Evolutionary conservation across 2,329 filamentous ascomycete species (phyloP).

Genomic region (Catunica adiposa): DNA sequence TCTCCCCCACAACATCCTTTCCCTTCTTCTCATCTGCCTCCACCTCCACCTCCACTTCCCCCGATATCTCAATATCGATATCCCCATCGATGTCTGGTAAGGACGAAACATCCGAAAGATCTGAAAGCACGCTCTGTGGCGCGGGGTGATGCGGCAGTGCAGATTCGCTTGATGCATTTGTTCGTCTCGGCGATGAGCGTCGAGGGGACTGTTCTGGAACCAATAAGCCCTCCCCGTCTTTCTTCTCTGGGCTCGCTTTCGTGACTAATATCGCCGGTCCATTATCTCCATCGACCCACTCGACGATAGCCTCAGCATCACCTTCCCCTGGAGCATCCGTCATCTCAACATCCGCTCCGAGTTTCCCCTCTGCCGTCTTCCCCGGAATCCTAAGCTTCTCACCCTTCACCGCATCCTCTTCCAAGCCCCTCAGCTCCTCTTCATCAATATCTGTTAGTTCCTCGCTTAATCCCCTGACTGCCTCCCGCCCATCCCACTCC

Average conservation of each 20-base stretch:
- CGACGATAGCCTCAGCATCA: background rate
- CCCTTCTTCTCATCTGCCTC: slow-evolving; percentile 1
- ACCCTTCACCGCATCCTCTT: background rate
- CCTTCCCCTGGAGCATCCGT: slow-evolving; percentile 2
- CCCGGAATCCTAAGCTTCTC: slow-evolving; percentile 2
- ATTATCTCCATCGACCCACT: background rate
- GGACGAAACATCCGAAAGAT: slow-evolving; percentile 12
- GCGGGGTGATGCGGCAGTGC: slow-evolving; percentile 12
- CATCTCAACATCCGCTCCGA: slow-evolving; percentile 11
- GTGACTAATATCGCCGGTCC: slow-evolving; percentile 16
- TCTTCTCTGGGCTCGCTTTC: slow-evolving; percentile 18
- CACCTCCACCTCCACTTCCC: background rate
- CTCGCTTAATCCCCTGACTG: slow-evolving; percentile 55
- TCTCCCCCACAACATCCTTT: background rate
- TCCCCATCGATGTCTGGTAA: slow-evolving; percentile 8
- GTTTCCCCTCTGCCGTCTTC: background rate
- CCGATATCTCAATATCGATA: background rate
- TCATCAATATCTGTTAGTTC: slow-evolving; percentile 86
- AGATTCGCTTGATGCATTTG: background rate
- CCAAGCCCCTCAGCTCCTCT: slow-evolving; percentile 62
- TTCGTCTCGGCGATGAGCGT: background rate
- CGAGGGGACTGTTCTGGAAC: slow-evolving; percentile 2
- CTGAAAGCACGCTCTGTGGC: slow-evolving; percentile 9
- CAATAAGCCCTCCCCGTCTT: background rate
- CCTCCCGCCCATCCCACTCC: slow-evolving; percentile 50